Base-by-base conservation (phyloP, 1,284 basidiomycete genomes). In the Boletus semigastroideus region DNA sequence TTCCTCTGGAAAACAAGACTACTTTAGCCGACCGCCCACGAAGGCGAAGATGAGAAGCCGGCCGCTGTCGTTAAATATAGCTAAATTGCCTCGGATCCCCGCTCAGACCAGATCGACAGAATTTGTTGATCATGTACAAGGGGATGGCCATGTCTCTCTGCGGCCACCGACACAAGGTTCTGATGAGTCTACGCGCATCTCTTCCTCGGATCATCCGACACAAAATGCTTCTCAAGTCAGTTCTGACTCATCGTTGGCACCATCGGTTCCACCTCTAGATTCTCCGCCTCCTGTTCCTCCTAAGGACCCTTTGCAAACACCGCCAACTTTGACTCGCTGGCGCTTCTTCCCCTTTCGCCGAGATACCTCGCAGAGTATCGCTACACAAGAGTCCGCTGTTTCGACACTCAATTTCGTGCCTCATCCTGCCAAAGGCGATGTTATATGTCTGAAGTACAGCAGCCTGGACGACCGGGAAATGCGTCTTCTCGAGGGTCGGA, bases 391-490 rank as follows among this genome's bases (percentile, higher is more conserved):
- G 14, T 66, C 63, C 7, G 57, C 65, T 27, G 52, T 55, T 10
- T 50, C 66, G 16, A 54, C 58, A 13, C 52, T 62, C 16, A 58
- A 58, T 31, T 52, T 62, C 6, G 56, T 62, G 14, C 72, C 74
- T 37, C 66, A 69, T 16, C 70, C 70, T 22, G 57, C 62, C 34
- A 79, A 75, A 60, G 87, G 87, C 2, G 86, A 90, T 41, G 74
- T 90, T 5, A 70, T 82, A 3, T 90, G 88, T 63, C 66, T 92
- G 13, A 73, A 73, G 41, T 93, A 93, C 65, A 73, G 78, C 58
- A 88, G 86, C 17, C 72, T 93, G 39, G 87, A 91, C 59, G 90
- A 93, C 64, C 74, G 75, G 28, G 83, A 77, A 11, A 92, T 92
- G 89, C 76, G 83, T 48, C 72, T 78, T 45, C 65, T 93, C 31